These are phyloP conservation scores for Pichia sp. DNA, from an alignment of 1,139 yeast genomes.

Conservation along the genomic window DNA sequence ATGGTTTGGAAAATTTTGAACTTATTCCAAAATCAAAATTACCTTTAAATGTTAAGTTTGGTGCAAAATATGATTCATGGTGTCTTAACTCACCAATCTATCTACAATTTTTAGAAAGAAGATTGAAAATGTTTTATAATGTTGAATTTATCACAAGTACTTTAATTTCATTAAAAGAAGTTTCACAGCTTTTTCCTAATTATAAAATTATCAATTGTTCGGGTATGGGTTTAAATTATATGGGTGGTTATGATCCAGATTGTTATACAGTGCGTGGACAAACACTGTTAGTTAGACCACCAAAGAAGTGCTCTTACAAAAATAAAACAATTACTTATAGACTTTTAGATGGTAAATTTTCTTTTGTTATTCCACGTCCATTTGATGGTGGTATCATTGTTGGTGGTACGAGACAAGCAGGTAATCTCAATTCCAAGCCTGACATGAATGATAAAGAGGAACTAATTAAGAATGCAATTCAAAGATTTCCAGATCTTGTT, in stretches of 20 bases:
- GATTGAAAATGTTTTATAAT: constrained; percentile 32
- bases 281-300: constrained; percentile 34
- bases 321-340: constrained; percentile 55
- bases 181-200: constrained; percentile 29
- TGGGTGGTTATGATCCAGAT: constrained; percentile 48
- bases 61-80: constrained; percentile 52
- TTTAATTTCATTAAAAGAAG: constrained; percentile 38
- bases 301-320: constrained; percentile 34
- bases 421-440: constrained; percentile 29
- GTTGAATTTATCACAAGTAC: constrained; percentile 39
- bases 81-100: constrained; percentile 56
- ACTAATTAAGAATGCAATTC: constrained; percentile 40
- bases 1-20: constrained; percentile 41
- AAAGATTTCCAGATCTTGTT: constrained; percentile 50
- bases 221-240: constrained; percentile 53
- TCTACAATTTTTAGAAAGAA: constrained; percentile 40
- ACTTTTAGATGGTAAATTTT: constrained; percentile 50
- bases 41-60: constrained; percentile 39
- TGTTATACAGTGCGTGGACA: constrained; percentile 61
- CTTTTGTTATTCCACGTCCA: constrained; percentile 57
- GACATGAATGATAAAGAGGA: constrained; percentile 42
- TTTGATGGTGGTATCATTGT: constrained; percentile 57
- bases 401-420: constrained; percentile 67
- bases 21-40: constrained; percentile 30
- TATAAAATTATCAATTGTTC: constrained; percentile 48